Evolutionary conservation across 2,329 filamentous ascomycete genomes (phyloP).

Genomic region (Fusarium annulatum): DNA sequence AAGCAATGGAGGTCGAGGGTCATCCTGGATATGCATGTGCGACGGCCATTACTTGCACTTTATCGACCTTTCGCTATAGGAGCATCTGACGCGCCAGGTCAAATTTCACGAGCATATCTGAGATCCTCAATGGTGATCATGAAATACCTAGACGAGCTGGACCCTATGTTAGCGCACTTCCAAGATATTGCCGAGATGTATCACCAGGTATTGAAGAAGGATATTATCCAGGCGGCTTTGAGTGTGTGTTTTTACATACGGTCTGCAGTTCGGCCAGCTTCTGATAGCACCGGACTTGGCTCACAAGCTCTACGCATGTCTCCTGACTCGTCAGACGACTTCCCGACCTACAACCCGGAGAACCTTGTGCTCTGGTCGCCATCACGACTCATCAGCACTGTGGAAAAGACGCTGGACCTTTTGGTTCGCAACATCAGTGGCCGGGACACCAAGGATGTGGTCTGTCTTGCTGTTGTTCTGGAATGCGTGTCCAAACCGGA

Average conservation of each 20-base stretch:
- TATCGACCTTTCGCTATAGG: constrained; percentile 67
- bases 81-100: constrained; percentile 60
- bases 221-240: constrained; percentile 66
- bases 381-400: constrained; percentile 54
- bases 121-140: constrained; percentile 67
- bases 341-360: constrained; percentile 49
- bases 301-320: constrained; percentile 50
- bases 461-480: constrained; percentile 61
- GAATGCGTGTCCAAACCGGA: constrained; percentile 57
- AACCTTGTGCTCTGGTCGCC: constrained; percentile 57
- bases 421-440: constrained; percentile 59
- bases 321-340: constrained; percentile 51
- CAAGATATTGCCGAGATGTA: constrained; percentile 63
- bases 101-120: constrained; percentile 64
- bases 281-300: constrained; percentile 45
- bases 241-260: constrained; percentile 67
- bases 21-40: constrained; percentile 65
- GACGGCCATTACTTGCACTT: constrained; percentile 62
- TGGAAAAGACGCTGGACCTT: constrained; percentile 60
- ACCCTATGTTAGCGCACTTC: constrained; percentile 59
- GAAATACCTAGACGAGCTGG: constrained; percentile 65
- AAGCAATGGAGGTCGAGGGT: constrained; percentile 64
- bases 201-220: constrained; percentile 63
- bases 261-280: constrained; percentile 45
- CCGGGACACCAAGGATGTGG: constrained; percentile 63